phyloP scores from a whole-genome alignment of 2,329 filamentous ascomycete species.

The Podosphaera xanthii region DNA sequence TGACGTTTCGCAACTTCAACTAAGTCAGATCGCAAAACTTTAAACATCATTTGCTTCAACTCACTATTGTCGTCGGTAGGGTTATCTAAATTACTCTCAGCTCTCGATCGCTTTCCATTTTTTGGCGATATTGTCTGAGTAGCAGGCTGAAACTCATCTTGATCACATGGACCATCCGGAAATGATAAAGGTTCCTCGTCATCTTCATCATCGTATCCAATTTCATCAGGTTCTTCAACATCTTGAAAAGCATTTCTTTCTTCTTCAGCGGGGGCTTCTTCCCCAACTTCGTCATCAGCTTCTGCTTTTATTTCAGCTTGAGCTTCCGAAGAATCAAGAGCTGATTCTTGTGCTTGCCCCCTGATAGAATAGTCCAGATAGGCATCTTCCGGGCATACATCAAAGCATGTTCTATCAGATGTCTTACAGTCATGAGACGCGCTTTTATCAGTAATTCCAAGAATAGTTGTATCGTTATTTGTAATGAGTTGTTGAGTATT shows the following conservation, averaged over 20 bases:
- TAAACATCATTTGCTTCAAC: slow-evolving; percentile 1
- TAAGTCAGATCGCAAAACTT: slow-evolving; percentile 6
- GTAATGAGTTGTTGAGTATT: not conserved
- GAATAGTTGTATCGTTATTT: not conserved
- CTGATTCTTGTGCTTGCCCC: not conserved
- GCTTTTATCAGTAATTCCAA: not conserved
- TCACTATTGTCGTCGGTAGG: slow-evolving; percentile 9
- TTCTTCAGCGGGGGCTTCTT: not conserved
- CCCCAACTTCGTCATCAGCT: not conserved
- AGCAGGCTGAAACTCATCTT: not conserved
- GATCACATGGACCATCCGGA: not conserved
- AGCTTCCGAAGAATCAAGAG: not conserved
- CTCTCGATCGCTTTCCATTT: slow-evolving; percentile 13
- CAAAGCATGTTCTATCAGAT: not conserved
- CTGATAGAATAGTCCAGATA: not conserved
- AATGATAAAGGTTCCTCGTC: not conserved
- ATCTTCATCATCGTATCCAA: not conserved
- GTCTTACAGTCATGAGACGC: not conserved
- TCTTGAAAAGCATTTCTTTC: not conserved
- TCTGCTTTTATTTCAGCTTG: not conserved
- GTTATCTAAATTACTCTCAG: slow-evolving; percentile 10
- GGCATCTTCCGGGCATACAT: not conserved
- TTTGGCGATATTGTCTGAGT: slow-evolving; percentile 2
- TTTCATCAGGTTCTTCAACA: not conserved
- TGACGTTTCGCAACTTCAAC: slow-evolving; percentile 15